Evolutionary conservation across 2,329 filamentous ascomycete genomes (phyloP), one percentile per base, ranked within the genome.

Genomic region (Neopestalotiopsis sp.): DNA sequence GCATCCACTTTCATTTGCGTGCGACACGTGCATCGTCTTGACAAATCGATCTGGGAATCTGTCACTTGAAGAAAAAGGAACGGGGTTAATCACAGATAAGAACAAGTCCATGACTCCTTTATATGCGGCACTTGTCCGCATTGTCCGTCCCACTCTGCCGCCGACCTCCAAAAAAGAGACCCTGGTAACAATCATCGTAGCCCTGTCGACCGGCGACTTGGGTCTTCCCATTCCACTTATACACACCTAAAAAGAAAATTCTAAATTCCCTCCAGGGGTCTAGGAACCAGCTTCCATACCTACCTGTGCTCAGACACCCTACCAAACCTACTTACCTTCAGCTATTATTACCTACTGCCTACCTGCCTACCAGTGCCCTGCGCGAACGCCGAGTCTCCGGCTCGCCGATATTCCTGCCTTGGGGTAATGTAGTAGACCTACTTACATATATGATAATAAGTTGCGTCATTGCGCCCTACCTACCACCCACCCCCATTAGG

Each of bases 1-100:
- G 40, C 59, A 34, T 17, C 6, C 59, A 34, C 32, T 12, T 20
- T 34, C 59, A 17, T 30, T n/a, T 12, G 13, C 32, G 10, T 62
- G 59, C 32, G 59, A 62, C 59, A 62, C 59, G 32, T 40, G 59
- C 59, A 30, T 62, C 59, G 34, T 34, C 57, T 34, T 59, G 57
- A 59, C 57, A 34, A 59, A 59, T 32, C 57, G 30, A 14, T 34
- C 7, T 34, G 57, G 20, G 24, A 28, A 28, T 28, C 57, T 59
- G 57, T n/a, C 59, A 34, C 14, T 62, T 12, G 13, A 17, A 17
- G 49, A 14, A 14, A 14, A 56, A 17, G 17, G 20, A 56, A 56
- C 10, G 1, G 10, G 34, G 14, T 52, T 17, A 52, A 52, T 52
- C 45, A 52, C 3, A 24, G 45, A 52, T 17, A 52, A 52, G 45